Evolutionary conservation across 208 protist species (phyloP), one percentile per base, ranked within the genome.

Genomic region (Trichomonas tenax): DNA sequence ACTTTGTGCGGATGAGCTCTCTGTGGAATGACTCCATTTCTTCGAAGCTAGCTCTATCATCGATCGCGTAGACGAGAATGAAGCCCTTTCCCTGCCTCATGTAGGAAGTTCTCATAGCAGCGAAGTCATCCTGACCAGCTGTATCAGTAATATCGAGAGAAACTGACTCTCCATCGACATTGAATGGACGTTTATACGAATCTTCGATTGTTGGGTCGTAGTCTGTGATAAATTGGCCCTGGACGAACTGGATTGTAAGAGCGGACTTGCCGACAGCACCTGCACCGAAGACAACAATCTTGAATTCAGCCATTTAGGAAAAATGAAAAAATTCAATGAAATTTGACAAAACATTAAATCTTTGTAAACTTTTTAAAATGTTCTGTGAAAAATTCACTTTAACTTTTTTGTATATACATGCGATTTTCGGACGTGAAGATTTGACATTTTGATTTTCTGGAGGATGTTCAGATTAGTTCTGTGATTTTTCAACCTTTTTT

Each of bases 191-290:
- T 31, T 96, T 96, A 95, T 97, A 97, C 38, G 51, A 49, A 93
- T 97, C 96, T 96, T 97, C 96, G 96, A 98, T 98, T 31, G 97
- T 97, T 14, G 97, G 97, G 49, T 98, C 97, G 58, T 98, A 98
- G 90, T 97, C 97, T 36, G 97, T 96, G 4, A 98, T 49, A 89
- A 98, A 98, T 26, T 97, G 48, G 21, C 96, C 96, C 0, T 97
- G 95, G 17, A 98, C 96, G n/a, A 98, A 97, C 81, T 97, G 97
- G 41, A 98, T 97, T 0, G 97, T 97, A 8, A 98, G 93, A n/a
- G 97, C 97, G 0, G 97, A 97, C 93, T 98, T 98, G 38, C 97
- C 97, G 51, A 98, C 97, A 93, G 97, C 97, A 97, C 97, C 97
- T 34, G 96, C 97, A 44, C 97, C 97, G 34, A 98, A 97, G 48